phyloP scores from a whole-genome alignment of 1,139 yeast genomes.

The Lodderomyces theae region DNA sequence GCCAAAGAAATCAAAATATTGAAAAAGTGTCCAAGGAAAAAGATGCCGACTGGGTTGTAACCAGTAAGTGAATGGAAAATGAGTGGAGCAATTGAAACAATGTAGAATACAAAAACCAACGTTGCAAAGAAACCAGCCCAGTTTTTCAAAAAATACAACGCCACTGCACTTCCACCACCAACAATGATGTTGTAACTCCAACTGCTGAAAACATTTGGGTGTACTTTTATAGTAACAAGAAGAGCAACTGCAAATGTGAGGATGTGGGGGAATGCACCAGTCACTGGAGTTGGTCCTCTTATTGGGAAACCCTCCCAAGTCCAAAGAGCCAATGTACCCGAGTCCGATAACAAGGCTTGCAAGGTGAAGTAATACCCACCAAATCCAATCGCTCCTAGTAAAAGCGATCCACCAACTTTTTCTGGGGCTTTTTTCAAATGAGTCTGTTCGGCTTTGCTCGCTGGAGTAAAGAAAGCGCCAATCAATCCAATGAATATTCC shows the following conservation, averaged over 20 bases:
- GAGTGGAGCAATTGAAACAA: slow-evolving; percentile 62
- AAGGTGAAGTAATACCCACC: slow-evolving; percentile 74
- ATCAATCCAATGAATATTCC: slow-evolving; percentile 69
- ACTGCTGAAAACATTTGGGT: slow-evolving; percentile 26
- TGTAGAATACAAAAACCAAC: slow-evolving; percentile 57
- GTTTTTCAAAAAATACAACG: slow-evolving; percentile 52
- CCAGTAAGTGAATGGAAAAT: slow-evolving; percentile 57
- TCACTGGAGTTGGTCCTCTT: slow-evolving; percentile 83
- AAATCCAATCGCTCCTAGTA: slow-evolving; percentile 64
- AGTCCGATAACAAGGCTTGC: slow-evolving; percentile 75
- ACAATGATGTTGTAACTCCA: slow-evolving; percentile 27
- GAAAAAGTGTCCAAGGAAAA: slow-evolving; percentile 56
- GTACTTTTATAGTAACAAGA: slow-evolving; percentile 24
- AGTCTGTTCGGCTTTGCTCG: slow-evolving; percentile 5
- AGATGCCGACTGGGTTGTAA: slow-evolving; percentile 57
- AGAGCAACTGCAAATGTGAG: slow-evolving; percentile 59
- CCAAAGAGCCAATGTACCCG: slow-evolving; percentile 85
- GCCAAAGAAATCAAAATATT: slow-evolving; percentile 62
- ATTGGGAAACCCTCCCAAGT: slow-evolving; percentile 93
- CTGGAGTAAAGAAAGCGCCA: slow-evolving; percentile 55
- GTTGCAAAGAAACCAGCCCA: slow-evolving; percentile 91
- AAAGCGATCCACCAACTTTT: slow-evolving; percentile 32
- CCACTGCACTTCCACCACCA: slow-evolving; percentile 52
- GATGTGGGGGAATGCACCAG: slow-evolving; percentile 76
- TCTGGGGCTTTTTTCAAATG: not conserved